Conservation (phyloP, 176 grass and related monocot species). For the Guadua angustifolia region DNA sequence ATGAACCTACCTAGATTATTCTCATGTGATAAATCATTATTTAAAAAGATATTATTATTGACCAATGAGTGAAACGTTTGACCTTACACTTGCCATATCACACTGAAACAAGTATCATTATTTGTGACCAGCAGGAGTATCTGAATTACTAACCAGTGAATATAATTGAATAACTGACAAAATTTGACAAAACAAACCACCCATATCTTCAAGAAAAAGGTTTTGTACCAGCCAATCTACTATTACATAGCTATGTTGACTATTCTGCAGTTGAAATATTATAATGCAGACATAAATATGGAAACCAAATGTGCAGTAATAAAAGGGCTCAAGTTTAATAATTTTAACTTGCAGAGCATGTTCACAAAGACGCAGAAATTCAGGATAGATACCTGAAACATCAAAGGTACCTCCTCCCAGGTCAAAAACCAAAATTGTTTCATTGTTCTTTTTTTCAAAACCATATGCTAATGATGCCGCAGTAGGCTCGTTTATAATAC, state of each 20-base stretch:
- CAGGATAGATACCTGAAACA: conserved; percentile 65
- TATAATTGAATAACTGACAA: background rate
- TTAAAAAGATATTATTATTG: conserved; percentile 1
- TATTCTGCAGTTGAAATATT: background rate
- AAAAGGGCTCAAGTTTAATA: background rate
- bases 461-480: conserved; percentile 70
- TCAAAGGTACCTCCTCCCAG: conserved; percentile 78
- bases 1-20: background rate
- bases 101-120: background rate
- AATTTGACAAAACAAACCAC: background rate
- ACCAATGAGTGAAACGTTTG: background rate
- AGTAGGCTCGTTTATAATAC: conserved; percentile 81
- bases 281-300: background rate
- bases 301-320: background rate
- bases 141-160: background rate
- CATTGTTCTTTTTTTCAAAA: conserved; percentile 87
- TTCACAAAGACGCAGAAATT: background rate
- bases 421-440: conserved; percentile 82
- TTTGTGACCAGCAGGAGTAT: background rate
- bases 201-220: background rate
- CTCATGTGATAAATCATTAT: background rate
- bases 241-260: conserved; percentile 3
- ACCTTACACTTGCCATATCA: background rate
- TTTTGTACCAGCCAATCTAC: background rate
- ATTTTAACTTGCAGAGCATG: background rate